Base-by-base conservation (phyloP, 495 filamentous ascomycete species). In the Talaromyces wortmannii region DNA sequence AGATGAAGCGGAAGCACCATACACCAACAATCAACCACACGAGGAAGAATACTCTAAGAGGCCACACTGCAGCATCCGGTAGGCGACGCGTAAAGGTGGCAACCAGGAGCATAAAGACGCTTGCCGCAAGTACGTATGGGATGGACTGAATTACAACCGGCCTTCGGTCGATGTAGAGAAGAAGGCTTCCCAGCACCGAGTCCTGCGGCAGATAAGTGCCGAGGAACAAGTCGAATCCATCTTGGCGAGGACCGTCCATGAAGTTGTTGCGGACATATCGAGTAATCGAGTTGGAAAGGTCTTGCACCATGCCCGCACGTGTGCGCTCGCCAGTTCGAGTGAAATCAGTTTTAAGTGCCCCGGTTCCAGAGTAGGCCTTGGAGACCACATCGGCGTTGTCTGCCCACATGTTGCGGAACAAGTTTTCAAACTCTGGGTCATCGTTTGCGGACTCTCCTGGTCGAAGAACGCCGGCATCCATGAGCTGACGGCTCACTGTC, bases 341-440 rank as follows among this genome's bases (percentile, higher is more conserved):
- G 56, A 96, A 88, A 66, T 97, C 94, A 1, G 94, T 97, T 73
- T 97, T 97, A 70, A 97, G 76, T 31, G 94, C 94, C 6, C 94
- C 94, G 5, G 94, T 97, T 44, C 94, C 94, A 8, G 92, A 91
- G 65, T 98, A 98, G 1, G 88, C 83, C 56, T 86, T 87, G 23
- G 90, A 92, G 18, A 98, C 94, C 13, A 90, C 87, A 63, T 98
- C 94, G 23, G 94, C 94, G 67, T 98, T 98, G 70, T 98, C 94
- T 33, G 94, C 94, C 94, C 94, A 98, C 32, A 96, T 78, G 65
- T 97, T 96, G 16, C 92, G 87, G 80, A 96, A 98, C 32, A 96
- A 68, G 61, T 84, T 71, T 65, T 94, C 91, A 64, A 98, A 97
- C 5, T 76, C 81, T 8, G 77, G 67, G 59, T 95, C 91, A 59